Evolutionary conservation across 208 protist species (phyloP).

Genomic region (Polymyxa betae): DNA sequence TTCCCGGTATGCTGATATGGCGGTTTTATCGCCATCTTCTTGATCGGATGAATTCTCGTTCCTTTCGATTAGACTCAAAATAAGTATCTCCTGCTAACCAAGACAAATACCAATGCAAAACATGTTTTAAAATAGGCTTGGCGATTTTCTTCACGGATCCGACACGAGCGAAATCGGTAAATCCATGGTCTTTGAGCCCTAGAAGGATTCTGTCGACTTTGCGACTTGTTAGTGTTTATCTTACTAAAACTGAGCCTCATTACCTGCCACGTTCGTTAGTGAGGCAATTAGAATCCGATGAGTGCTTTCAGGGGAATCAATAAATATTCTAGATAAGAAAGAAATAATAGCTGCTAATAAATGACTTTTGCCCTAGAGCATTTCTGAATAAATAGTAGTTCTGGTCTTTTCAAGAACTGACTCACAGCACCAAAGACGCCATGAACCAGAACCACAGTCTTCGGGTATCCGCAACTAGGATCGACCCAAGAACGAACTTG

Average conservation of each 20-base stretch:
- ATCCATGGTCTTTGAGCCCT: background rate
- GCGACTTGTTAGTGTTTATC: too few relatives aligned
- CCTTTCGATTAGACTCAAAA: background rate
- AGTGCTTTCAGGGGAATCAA: background rate
- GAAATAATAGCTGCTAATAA: background rate
- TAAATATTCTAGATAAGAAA: conserved; percentile 6
- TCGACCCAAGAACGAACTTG: background rate
- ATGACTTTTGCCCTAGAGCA: conserved; percentile 35
- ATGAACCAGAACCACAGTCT: conserved; percentile 28
- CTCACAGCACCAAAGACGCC: conserved; percentile 13
- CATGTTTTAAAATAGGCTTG: background rate
- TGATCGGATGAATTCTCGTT: background rate
- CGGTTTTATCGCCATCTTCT: background rate
- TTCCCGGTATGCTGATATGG: conserved; percentile 23
- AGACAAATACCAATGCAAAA: conserved; percentile 2
- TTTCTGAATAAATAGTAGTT: background rate
- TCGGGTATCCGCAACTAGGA: background rate
- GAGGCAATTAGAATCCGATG: background rate
- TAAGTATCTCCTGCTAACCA: background rate
- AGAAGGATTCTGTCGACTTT: conserved; percentile 17
- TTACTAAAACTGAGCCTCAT: background rate
- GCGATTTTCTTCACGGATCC: conserved; percentile 27
- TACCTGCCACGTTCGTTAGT: conserved; percentile 21
- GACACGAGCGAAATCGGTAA: conserved; percentile 15
- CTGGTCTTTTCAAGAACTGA: background rate